Base-by-base conservation (phyloP, 495 filamentous ascomycete genomes). In the Saxophila tyrrhenica region DNA sequence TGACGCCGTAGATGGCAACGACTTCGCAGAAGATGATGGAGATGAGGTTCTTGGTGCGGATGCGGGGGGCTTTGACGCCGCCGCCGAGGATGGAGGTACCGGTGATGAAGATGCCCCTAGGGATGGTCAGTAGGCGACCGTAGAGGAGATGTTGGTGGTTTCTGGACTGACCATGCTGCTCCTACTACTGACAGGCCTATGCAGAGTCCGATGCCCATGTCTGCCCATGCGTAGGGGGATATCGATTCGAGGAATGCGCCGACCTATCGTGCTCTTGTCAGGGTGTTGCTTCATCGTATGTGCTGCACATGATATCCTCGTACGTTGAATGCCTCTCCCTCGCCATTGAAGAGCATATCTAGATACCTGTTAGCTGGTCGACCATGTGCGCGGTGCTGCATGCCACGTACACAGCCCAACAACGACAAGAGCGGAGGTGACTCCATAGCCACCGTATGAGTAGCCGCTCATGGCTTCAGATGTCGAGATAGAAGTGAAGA, bases 1-100 rank as follows among this genome's bases (percentile, higher is more conserved):
- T 99, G 63, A 99, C 89, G 63, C 94, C 94, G 76, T 99, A 99
- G 68, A 99, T 99, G 65, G 94, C 94, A 58, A 99, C 94, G 60
- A 97, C 94, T 72, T 99, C 94, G 74, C 94, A 99, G 78, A 99
- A 99, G 74, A 99, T 96, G 74, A 99, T 97, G 61, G 94, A 97
- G 66, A 99, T 95, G 56, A 99, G 69, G 73, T 97, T 99, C 81
- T 99, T 99, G 50, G 94, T 99, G 62, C 91, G 85, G 67, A 99
- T 97, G 60, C 92, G 81, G 19, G 92, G 94, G 24, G 94, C 92
- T 63, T 84, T 86, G 67, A 99, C 94, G 72, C 94, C 94, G 57
- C 86, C 94, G 56, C 94, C 94, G 58, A 99, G 77, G 67, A 99
- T 99, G 48, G 90, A 95, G n/a, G 90, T 94, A 62, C 94, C 94